Conservation (phyloP, 2,329 filamentous ascomycete species). For the Bipolaris victoriae region DNA sequence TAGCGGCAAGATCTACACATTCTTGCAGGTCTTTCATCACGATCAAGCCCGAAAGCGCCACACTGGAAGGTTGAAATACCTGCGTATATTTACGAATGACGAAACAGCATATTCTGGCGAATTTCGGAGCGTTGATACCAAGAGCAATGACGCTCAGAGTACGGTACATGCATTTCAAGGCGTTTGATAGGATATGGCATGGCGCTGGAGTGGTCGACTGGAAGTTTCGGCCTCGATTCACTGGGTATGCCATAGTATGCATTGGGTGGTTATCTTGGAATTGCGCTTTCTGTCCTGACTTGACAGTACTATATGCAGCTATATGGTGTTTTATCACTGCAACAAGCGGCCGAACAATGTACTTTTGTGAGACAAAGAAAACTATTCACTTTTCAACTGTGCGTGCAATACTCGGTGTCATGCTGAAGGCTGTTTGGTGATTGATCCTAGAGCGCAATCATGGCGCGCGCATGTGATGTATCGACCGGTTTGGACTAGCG, state of each 20-base stretch:
- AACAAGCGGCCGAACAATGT: not conserved
- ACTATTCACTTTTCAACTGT: not conserved
- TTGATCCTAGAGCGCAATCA: not conserved
- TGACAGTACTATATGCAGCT: not conserved
- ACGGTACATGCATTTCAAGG: conserved; percentile 21
- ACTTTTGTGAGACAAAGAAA: not conserved
- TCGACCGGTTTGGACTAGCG: conserved; percentile 16
- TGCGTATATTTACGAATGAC: conserved; percentile 26
- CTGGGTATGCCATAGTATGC: not conserved
- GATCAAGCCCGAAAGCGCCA: not conserved
- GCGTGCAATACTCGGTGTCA: not conserved
- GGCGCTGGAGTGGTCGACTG: conserved; percentile 1
- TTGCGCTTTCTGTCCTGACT: conserved; percentile 1
- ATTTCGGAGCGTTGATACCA: conserved; percentile 33
- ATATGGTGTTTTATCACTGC: not conserved
- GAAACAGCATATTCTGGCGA: conserved; percentile 21
- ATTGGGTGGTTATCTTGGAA: conserved; percentile 1
- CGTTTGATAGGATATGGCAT: conserved; percentile 20
- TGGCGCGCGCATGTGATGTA: conserved; percentile 2
- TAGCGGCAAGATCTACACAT: not conserved
- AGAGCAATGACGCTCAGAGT: conserved; percentile 17
- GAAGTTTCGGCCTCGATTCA: not conserved
- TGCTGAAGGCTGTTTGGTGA: not conserved
- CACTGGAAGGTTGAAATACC: not conserved
- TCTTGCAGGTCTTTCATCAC: not conserved